A percentile compares a stretch with the other conserved stretches of the same genome.
Evolutionary conservation across 2,329 filamentous ascomycete species (phyloP).

Genomic region (Cyclaneusma minus): DNA sequence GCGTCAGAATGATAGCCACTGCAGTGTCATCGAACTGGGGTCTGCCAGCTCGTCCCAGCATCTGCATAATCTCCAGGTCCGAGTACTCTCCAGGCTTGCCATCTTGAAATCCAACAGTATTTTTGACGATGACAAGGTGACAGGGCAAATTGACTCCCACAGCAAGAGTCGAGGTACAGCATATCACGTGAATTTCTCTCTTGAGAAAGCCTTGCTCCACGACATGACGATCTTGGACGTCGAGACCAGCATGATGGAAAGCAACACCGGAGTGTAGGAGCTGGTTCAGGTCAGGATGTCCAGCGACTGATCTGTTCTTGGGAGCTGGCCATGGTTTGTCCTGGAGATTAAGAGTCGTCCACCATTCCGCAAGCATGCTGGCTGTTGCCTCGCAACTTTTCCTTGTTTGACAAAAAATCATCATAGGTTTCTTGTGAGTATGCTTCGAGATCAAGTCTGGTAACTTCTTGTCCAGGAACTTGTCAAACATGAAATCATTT

Average conservation of each 20-base stretch:
- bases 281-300: constrained; percentile 42
- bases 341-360: constrained; percentile 31
- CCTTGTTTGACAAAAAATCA: constrained; percentile 71
- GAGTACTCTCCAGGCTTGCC: constrained; percentile 52
- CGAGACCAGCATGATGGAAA: constrained; percentile 70
- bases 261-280: constrained; percentile 44
- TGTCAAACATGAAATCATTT: constrained; percentile 71
- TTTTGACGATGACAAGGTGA: constrained; percentile 71
- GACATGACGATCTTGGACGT: constrained; percentile 41
- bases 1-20: constrained; percentile 66
- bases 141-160: constrained; percentile 76
- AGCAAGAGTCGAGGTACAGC: constrained; percentile 73
- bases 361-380: constrained; percentile 49
- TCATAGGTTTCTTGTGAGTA: constrained; percentile 56
- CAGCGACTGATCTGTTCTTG: constrained; percentile 29
- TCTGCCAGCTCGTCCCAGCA: constrained; percentile 71
- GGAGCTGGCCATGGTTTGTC: constrained; percentile 51
- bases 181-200: constrained; percentile 65
- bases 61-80: constrained; percentile 78
- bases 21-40: constrained; percentile 71
- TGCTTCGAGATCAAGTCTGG: constrained; percentile 50
- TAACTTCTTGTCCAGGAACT: constrained; percentile 48
- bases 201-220: constrained; percentile 55
- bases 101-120: constrained; percentile 52
- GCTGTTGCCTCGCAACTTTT: constrained; percentile 57